Conservation (phyloP, 139 green algal genomes). For the Tetraselmis striata region DNA sequence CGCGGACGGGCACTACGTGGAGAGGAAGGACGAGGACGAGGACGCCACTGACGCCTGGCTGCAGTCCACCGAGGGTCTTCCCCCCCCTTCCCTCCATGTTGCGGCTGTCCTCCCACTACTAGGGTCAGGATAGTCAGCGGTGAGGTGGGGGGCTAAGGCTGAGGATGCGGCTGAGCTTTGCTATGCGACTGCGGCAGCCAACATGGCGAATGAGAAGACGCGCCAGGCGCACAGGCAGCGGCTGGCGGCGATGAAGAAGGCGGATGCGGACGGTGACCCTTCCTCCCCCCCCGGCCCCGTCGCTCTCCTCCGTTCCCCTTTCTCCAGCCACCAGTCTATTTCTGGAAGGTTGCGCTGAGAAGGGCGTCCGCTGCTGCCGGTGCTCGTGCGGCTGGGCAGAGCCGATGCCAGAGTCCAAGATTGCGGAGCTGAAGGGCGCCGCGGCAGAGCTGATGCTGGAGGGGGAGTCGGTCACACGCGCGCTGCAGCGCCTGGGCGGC, state of each 20-base stretch:
- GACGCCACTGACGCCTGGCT: conserved; percentile 53
- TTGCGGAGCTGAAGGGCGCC: conserved; percentile 11
- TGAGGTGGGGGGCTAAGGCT: background rate
- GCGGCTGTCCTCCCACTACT: no score
- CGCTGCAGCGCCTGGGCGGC: conserved; percentile 54
- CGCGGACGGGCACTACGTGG: conserved; percentile 64
- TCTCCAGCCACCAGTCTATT: no score
- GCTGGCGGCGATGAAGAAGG: background rate
- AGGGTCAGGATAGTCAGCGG: no score
- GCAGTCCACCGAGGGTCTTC: conserved; percentile 12
- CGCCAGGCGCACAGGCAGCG: background rate
- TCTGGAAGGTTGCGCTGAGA: no score
- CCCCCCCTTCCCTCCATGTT: background rate
- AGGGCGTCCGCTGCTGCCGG: background rate
- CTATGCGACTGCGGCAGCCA: background rate
- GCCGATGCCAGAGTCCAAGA: conserved; percentile 28
- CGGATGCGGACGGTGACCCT: background rate
- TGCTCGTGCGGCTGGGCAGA: background rate
- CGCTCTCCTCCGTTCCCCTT: no score
- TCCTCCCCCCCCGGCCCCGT: no score
- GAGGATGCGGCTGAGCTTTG: background rate
- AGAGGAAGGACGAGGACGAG: conserved; percentile 42
- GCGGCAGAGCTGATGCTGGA: conserved; percentile 37
- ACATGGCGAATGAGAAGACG: background rate
- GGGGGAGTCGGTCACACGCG: conserved; percentile 50